Percentiles rank a stretch among this genome's conserved stretches.
Evolutionary conservation across 2,329 filamentous ascomycete genomes (phyloP).

Genomic region (Scopulariopsis brevicaulis): DNA sequence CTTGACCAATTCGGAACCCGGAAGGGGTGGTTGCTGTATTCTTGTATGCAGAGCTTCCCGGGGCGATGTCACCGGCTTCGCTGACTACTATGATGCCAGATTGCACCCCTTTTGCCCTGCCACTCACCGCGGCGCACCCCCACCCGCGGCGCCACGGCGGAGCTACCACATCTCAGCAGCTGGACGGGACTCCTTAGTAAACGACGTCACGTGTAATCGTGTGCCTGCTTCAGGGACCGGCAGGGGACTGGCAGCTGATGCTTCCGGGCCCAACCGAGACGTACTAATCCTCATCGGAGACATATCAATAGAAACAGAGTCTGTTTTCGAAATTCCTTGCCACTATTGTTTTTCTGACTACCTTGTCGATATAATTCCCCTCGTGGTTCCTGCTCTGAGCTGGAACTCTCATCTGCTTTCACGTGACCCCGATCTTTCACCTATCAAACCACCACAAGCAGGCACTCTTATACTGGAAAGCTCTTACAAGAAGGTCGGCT

Average conservation of each 20-base stretch:
- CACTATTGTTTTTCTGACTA: too few relatives aligned
- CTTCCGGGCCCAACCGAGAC: too few relatives aligned
- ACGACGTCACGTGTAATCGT: too few relatives aligned
- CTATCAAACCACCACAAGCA: background rate
- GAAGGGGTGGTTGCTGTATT: slow-evolving; percentile 1
- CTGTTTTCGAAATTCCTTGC: too few relatives aligned
- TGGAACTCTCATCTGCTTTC: background rate
- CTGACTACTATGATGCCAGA: slow-evolving; percentile 27
- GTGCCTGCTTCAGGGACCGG: too few relatives aligned
- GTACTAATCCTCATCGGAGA: too few relatives aligned
- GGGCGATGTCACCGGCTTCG: slow-evolving; percentile 1
- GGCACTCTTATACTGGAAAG: background rate
- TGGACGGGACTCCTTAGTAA: background rate
- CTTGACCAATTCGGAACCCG: background rate
- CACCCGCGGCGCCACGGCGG: background rate
- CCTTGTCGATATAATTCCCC: too few relatives aligned
- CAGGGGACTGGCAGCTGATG: too few relatives aligned
- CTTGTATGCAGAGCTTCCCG: background rate
- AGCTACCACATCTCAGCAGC: background rate
- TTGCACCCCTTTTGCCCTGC: slow-evolving; percentile 18
- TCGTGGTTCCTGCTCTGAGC: background rate
- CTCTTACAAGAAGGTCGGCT: slow-evolving; percentile 7
- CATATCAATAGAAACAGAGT: too few relatives aligned
- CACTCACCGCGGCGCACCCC: background rate
- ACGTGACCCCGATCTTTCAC: background rate